phyloP scores from a whole-genome alignment of 306 rosid species.

The Elaeagnus macrophylla region DNA sequence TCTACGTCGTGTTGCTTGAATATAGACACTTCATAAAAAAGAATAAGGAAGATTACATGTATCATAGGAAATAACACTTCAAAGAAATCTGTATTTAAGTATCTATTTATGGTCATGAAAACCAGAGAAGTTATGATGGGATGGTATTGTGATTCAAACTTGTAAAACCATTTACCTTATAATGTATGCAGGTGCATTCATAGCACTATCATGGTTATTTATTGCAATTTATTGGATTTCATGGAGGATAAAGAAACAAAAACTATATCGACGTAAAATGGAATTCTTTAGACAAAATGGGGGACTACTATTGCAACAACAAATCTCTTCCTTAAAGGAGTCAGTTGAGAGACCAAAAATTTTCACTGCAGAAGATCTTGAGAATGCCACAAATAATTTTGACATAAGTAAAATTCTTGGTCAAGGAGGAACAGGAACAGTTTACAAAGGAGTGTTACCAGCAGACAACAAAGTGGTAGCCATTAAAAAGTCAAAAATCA shows the following conservation, averaged over 20 bases:
- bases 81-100: neutral
- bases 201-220: constrained; percentile 2
- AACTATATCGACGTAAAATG: neutral
- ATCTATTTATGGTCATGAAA: neutral
- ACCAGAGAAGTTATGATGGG: neutral
- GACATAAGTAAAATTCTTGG: constrained; percentile 10
- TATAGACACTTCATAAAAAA: too few relatives aligned
- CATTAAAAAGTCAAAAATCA: constrained; percentile 17
- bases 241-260: constrained; percentile 9
- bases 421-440: constrained; percentile 20
- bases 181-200: neutral
- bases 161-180: neutral
- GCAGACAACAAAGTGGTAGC: constrained; percentile 6
- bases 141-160: neutral
- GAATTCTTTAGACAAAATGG: constrained; percentile 21
- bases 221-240: constrained; percentile 5
- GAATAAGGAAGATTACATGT: too few relatives aligned
- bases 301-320: constrained; percentile 14
- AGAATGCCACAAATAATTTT: constrained; percentile 14
- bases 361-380: constrained; percentile 13
- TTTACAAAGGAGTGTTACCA: constrained; percentile 18
- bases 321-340: neutral
- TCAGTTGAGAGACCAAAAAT: constrained; percentile 3
- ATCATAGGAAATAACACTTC: too few relatives aligned
- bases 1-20: too few relatives aligned